These are phyloP conservation scores for Zygosaccharomyces sapae DNA, from an alignment of 1,139 yeast species.

Conservation along the genomic window DNA sequence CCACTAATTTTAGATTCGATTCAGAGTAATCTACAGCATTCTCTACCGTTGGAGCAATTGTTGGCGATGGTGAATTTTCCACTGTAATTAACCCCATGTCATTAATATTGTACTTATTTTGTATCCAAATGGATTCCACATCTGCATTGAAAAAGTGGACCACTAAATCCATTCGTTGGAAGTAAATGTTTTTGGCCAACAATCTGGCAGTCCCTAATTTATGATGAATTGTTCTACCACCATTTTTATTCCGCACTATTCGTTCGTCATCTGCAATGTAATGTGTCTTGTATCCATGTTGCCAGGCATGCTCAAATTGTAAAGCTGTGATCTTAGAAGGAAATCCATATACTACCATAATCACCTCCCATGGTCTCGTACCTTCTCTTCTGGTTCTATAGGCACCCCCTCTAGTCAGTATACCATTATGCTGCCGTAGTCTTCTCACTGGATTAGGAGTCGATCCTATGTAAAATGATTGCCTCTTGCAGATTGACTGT, in stretches of 20 bases:
- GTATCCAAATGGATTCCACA: conserved; percentile 33
- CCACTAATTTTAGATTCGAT: conserved; percentile 24
- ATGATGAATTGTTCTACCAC: conserved; percentile 45
- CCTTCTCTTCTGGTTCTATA: conserved; percentile 53
- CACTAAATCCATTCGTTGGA: conserved; percentile 41
- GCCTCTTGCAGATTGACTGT: conserved; percentile 53
- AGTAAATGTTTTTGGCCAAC: conserved; percentile 43
- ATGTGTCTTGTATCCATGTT: conserved; percentile 63
- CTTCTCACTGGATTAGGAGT: conserved; percentile 70
- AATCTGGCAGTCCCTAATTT: conserved; percentile 51
- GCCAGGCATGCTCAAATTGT: conserved; percentile 74
- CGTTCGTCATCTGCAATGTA: conserved; percentile 44
- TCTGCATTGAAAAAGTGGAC: conserved; percentile 41
- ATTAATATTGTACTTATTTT: conserved; percentile 22
- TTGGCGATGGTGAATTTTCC: conserved; percentile 15
- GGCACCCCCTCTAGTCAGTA: conserved; percentile 59
- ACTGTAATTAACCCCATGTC: conserved; percentile 5
- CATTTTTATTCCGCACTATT: conserved; percentile 34
- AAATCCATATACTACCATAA: conserved; percentile 60
- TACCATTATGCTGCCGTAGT: conserved; percentile 75
- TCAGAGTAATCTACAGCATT: conserved; percentile 24
- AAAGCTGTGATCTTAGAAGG: conserved; percentile 68
- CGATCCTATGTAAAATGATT: conserved; percentile 68
- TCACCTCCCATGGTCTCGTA: conserved; percentile 71
- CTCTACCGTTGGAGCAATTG: conserved; percentile 12